These are phyloP conservation scores for Russula foetens DNA, from an alignment of 768 basidiomycete species.

Conservation along the genomic window DNA sequence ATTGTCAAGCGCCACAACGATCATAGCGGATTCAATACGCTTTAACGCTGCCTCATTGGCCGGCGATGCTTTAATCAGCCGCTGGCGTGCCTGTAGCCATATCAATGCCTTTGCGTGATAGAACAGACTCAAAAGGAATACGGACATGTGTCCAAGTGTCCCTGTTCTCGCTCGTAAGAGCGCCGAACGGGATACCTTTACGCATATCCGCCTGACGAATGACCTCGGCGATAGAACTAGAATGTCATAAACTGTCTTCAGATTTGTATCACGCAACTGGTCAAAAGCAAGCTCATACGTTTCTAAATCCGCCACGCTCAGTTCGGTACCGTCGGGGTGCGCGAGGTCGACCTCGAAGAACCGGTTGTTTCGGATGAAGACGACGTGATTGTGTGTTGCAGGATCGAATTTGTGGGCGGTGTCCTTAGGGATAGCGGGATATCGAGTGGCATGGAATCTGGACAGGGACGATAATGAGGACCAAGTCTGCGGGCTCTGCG, in stretches of 20 bases:
- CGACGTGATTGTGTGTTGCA: constrained; percentile 71
- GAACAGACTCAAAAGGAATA: constrained; percentile 1
- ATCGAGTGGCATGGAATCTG: constrained; percentile 89
- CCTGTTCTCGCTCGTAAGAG: constrained; percentile 81
- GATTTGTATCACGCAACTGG: not conserved
- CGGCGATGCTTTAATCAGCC: constrained; percentile 55
- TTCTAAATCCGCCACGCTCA: constrained; percentile 79
- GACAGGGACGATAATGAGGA: not conserved
- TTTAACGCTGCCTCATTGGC: constrained; percentile 60
- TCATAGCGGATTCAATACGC: constrained; percentile 84
- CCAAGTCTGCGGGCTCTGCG: not conserved
- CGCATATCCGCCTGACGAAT: constrained; percentile 51
- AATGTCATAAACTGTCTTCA: constrained; percentile 35
- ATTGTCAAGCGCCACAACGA: constrained; percentile 83
- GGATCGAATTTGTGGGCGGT: constrained; percentile 77
- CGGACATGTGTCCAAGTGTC: constrained; percentile 81
- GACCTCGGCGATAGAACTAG: constrained; percentile 45
- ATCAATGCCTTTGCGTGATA: constrained; percentile 13
- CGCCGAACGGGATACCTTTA: constrained; percentile 50
- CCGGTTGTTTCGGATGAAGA: constrained; percentile 85
- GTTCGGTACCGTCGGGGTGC: constrained; percentile 53
- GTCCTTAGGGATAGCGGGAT: constrained; percentile 78
- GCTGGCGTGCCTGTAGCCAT: constrained; percentile 40
- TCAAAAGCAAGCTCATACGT: constrained; percentile 31
- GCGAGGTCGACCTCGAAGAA: constrained; percentile 79